Base-by-base conservation (phyloP, 2,329 filamentous ascomycete species). In the Pseudofabraea citricarpa region DNA sequence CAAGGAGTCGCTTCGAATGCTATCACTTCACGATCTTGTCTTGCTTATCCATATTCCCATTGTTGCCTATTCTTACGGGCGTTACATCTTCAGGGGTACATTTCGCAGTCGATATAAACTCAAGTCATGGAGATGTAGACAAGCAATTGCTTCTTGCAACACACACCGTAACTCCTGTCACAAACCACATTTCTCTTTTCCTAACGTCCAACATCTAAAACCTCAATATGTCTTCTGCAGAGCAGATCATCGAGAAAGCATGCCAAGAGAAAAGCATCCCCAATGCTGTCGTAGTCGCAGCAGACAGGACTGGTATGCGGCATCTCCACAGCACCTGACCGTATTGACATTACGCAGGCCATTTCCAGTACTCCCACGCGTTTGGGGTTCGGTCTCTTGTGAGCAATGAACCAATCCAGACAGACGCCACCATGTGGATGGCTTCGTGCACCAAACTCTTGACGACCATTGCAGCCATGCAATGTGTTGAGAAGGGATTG, bases 391-490 rank as follows among this genome's bases (percentile, higher is more conserved):
- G 13, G 35, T 22, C 23, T 21, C 8, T 12, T 23, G 77, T 7
- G 23, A 15, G 12, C 21, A 10, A 3, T 12, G 15, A 9, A 15
- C 35, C 35, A 22, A 20, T 37, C 19, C 9, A 37, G 21, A 20
- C 23, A 6, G 35, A 37, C 6, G 10, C 66, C 12, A 63, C 78
- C 2, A 85, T 79, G 52, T 77, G 71, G 73, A 67, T 79, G 6
- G 75, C 74, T 0, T 76, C 73, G 0, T 75, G 72, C 55, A 77
- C 75, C 18, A 79, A 79, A 59, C 66, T 45, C 32, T 19, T 45
- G 15, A 45, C 43, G 16, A 27, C 38, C 8, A 36, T 38, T 6
- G 31, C 29, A 15, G 39, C 21, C 6, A 18, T 45, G 12, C 43
- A 45, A 32, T 45, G 43, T 31, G 39, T 42, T n/a, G 43, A 45